phyloP scores from a whole-genome alignment of 108 stramenopile species.

The Stephanodiscus minutulus region DNA sequence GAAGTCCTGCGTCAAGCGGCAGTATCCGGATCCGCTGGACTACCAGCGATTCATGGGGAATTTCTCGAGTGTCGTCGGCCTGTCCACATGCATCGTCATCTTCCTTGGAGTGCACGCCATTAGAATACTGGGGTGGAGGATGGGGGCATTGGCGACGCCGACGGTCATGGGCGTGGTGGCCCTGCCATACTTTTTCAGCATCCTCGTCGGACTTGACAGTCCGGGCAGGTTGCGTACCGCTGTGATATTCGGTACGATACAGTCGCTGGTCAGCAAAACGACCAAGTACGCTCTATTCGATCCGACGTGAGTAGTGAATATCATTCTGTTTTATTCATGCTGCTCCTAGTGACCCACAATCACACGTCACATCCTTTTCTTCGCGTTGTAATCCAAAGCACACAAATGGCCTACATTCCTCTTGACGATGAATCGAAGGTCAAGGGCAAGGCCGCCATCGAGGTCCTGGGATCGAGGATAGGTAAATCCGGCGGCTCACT shows the following conservation, averaged over 20 bases:
- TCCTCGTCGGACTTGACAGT: conserved; percentile 81
- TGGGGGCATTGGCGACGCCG: conserved; percentile 94
- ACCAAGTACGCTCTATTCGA: conserved; percentile 92
- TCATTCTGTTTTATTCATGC: conserved; percentile 9
- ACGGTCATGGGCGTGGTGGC: conserved; percentile 85
- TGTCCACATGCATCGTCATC: conserved; percentile 90
- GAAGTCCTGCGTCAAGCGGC: conserved; percentile 92
- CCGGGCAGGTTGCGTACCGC: conserved; percentile 65
- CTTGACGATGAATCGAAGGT: conserved; percentile 95
- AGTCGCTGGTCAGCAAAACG: conserved; percentile 90
- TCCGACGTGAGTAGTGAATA: conserved; percentile 58
- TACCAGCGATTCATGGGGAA: conserved; percentile 97
- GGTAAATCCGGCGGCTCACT: conserved; percentile 96
- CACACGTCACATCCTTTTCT: not conserved
- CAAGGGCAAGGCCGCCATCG: conserved; percentile 96
- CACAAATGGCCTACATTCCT: conserved; percentile 97
- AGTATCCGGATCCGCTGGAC: conserved; percentile 89
- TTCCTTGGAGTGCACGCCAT: conserved; percentile 92
- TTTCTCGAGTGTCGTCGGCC: conserved; percentile 83
- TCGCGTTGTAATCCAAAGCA: conserved; percentile 45
- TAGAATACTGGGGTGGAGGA: conserved; percentile 89
- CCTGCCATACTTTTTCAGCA: conserved; percentile 88
- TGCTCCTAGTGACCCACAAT: not conserved
- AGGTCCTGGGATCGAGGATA: conserved; percentile 92
- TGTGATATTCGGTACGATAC: conserved; percentile 87